phyloP scores from a whole-genome alignment of 768 basidiomycete genomes.

The Trametes gibbosa region DNA sequence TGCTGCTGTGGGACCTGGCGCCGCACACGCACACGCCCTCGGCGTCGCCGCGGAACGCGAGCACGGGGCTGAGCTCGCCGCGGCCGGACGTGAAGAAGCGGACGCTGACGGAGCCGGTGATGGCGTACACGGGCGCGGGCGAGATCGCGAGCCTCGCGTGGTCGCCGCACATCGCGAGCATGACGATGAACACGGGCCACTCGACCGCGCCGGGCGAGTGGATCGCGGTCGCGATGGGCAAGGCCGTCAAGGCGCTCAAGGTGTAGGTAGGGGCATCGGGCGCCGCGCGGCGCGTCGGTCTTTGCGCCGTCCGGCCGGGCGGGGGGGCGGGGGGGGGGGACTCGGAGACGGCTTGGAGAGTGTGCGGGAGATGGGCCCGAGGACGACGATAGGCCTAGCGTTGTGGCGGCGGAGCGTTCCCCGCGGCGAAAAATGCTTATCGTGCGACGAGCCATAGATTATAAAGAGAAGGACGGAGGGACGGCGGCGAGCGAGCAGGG shows the following conservation, averaged over 20 bases:
- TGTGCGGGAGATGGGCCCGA: neutral
- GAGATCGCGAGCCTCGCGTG: conserved; percentile 86
- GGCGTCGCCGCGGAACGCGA: conserved; percentile 65
- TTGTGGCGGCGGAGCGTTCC: neutral
- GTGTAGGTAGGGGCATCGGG: conserved; percentile 52
- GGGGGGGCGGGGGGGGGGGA: neutral
- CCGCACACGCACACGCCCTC: conserved; percentile 53
- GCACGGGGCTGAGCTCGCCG: conserved; percentile 75
- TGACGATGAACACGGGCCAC: conserved; percentile 73
- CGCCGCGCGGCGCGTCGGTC: neutral
- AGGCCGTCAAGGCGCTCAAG: conserved; percentile 77
- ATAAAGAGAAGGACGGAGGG: too few species aligned
- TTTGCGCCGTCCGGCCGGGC: too few species aligned
- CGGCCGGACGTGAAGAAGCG: conserved; percentile 79
- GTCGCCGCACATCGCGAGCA: conserved; percentile 80
- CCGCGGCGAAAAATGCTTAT: neutral
- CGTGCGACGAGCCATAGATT: neutral
- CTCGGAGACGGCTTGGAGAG: neutral
- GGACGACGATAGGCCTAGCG: neutral
- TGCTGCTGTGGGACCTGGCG: conserved; percentile 90
- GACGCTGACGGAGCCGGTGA: conserved; percentile 69
- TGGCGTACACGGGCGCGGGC: conserved; percentile 76
- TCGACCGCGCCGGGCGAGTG: conserved; percentile 79
- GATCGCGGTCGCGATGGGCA: conserved; percentile 82
- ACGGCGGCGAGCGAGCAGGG: too few species aligned